Percentiles rank a stretch among this genome's conserved stretches.
These are phyloP conservation scores for Podaxis sp. DNA, from an alignment of 768 basidiomycete genomes.

Conservation along the genomic window DNA sequence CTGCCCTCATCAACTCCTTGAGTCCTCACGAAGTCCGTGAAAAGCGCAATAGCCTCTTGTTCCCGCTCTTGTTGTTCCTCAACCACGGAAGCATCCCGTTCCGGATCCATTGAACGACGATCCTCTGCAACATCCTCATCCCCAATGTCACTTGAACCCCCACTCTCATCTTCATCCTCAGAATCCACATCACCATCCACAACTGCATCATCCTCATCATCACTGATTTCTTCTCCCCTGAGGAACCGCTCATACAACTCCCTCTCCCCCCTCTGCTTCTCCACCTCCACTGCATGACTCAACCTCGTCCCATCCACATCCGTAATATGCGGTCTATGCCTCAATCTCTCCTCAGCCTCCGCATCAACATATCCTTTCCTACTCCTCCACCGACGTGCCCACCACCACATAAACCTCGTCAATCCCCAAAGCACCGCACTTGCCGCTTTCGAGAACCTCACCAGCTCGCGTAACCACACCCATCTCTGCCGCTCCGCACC, in stretches of 20 bases:
- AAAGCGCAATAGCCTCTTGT: constrained; percentile 48
- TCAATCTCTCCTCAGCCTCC: constrained; percentile 24
- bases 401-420: constrained; percentile 9
- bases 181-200: constrained; percentile 32
- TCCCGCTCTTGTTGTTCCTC: constrained; percentile 21
- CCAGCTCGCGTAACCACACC: constrained; percentile 19
- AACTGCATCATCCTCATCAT: constrained; percentile 37
- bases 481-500: constrained; percentile 27
- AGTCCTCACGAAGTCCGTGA: constrained; percentile 49
- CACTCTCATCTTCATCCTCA: constrained; percentile 26
- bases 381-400: constrained; percentile 11
- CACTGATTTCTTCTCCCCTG: constrained; percentile 52
- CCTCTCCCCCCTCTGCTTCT: constrained; percentile 28
- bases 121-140: constrained; percentile 18
- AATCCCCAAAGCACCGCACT: constrained; percentile 12
- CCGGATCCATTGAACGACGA: constrained; percentile 5
- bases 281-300: constrained; percentile 19
- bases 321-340: background rate
- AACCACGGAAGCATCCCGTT: background rate
- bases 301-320: background rate
- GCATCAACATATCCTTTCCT: constrained; percentile 16
- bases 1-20: constrained; percentile 18
- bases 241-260: constrained; percentile 58
- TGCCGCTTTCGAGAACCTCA: background rate
- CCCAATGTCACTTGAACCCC: constrained; percentile 23